Evolutionary conservation across 768 basidiomycete species (phyloP).

Genomic region (Rhizopogon vinicolor): DNA sequence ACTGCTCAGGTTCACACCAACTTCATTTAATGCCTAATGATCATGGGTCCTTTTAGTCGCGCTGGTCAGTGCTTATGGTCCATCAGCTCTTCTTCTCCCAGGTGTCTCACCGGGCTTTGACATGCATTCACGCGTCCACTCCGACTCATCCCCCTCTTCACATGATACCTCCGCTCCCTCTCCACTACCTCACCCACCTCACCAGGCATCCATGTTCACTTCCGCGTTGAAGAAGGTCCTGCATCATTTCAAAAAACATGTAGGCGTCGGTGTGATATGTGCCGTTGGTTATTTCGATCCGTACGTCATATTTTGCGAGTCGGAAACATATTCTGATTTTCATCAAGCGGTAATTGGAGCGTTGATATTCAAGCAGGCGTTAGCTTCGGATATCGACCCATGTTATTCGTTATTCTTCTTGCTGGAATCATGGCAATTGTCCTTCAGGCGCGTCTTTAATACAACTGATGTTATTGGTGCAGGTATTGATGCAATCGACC

Average conservation of each 20-base stretch:
- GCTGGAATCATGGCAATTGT: slow-evolving; percentile 41
- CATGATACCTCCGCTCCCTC: slow-evolving; percentile 4
- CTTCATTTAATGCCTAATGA: neutral
- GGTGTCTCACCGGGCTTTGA: slow-evolving; percentile 17
- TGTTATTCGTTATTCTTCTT: slow-evolving; percentile 42
- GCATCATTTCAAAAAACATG: slow-evolving; percentile 28
- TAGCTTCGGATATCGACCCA: slow-evolving; percentile 38
- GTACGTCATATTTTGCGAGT: slow-evolving; percentile 8
- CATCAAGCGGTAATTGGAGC: slow-evolving; percentile 35
- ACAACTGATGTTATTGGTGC: neutral
- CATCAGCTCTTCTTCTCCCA: slow-evolving; percentile 17
- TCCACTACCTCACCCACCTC: slow-evolving; percentile 2
- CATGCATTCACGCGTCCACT: slow-evolving; percentile 20
- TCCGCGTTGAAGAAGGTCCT: slow-evolving; percentile 8
- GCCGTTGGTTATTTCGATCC: slow-evolving; percentile 34
- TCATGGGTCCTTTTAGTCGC: neutral
- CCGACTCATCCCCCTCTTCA: slow-evolving; percentile 3
- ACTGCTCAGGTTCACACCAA: neutral
- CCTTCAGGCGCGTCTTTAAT: slow-evolving; percentile 25
- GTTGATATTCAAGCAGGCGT: slow-evolving; percentile 40
- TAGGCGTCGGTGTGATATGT: slow-evolving; percentile 36
- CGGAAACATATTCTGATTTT: neutral
- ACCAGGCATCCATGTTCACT: slow-evolving; percentile 1
- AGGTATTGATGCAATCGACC: neutral
- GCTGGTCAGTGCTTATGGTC: neutral